Evolutionary conservation across 495 filamentous ascomycete species (phyloP), one percentile per base, ranked within the genome.

Genomic region (Talaromyces ruber): DNA sequence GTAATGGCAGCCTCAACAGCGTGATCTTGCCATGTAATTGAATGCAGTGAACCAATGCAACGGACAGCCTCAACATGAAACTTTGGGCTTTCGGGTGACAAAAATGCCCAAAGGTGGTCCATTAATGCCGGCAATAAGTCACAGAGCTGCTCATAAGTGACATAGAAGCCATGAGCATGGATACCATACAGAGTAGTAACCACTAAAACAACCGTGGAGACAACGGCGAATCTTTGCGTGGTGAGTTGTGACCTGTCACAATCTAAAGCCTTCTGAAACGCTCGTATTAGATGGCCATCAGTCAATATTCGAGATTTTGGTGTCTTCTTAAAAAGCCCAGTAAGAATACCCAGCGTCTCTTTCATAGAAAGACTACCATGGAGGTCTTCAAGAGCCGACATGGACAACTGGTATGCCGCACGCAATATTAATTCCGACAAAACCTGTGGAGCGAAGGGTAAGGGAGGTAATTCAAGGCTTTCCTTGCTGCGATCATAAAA

Each of bases 41-140:
- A 84, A 65, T 98, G 91, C 50, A 98, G 74, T 56, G 89, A 84
- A 89, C 93, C 95, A 14, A 98, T 73, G 64, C 85, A 89, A 56
- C 89, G 88, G 53, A 95, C 90, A 34, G 91, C 86, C 71, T 98
- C 93, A 24, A 98, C 91, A 70, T 96, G 94, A 65, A 93, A 93
- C 68, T 95, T 95, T 0, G 92, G 93, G 61, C 86, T 87, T 21
- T 86, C 75, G 24, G 90, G 86, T 0, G 91, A 90, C 34, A 97
- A 76, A 69, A 88, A 92, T 25, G 75, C 64, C 93, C 93, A 98
- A 0, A 93, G 77, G 62, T 85, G 79, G 14, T 76, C 79, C 14
- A 94, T 85, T 21, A 97, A 72, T 25, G 82, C 76, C 11, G 86
- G 79, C 18, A 93, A 82, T 18, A 93, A 70, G 24, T 84, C 80